Evolutionary conservation across 2,329 filamentous ascomycete species (phyloP), one percentile per base, ranked within the genome.

Genomic region (Arthrocladium fulminans): DNA sequence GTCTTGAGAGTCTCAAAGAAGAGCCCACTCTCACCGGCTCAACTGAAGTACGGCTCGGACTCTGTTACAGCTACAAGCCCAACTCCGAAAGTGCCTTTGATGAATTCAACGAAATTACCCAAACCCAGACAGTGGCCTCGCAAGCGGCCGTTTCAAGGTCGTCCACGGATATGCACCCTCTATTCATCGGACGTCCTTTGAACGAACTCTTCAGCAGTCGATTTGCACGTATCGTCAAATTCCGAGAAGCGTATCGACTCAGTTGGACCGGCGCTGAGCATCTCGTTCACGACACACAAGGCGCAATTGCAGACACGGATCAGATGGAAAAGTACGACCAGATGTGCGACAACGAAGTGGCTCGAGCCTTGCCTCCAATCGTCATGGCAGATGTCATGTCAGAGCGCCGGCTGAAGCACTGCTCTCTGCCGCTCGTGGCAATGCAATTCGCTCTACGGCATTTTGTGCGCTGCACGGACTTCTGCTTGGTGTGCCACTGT

Each of bases 401-500:
- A 2, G 62, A 68, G 23, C n/a, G 29, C 45, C 43, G 47, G 2
- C 39, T 59, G 1, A 57, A 64, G n/a, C 50, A 62, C 10, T 59
- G 71, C 39, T 81, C 77, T 1, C 70, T 82, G 27, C 77, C 77
- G 5, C 65, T 81, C 2, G 63, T 79, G 2, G 72, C 71, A 1
- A 86, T 87, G 74, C 84, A 94, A 55, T 92, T 89, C 56, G 74
- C 81, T 0, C 70, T 94, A 22, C 80, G 83, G 1, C 85, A 88
- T 58, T 80, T 95, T 51, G 76, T 85, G 6, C 81, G 80, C 50
- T 95, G 87, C 62, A 88, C 86, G 0, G 81, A 92, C 47, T 94
- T 90, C 63, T 96, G 89, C 63, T 75, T 94, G 47, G 81, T 89
- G 20, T 96, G 89, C 59, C 86, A 94, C 63, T 76, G 77, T 55